These are phyloP conservation scores for Lachancea kluyveri DNA, from an alignment of 805 yeast species.

Conservation along the genomic window DNA sequence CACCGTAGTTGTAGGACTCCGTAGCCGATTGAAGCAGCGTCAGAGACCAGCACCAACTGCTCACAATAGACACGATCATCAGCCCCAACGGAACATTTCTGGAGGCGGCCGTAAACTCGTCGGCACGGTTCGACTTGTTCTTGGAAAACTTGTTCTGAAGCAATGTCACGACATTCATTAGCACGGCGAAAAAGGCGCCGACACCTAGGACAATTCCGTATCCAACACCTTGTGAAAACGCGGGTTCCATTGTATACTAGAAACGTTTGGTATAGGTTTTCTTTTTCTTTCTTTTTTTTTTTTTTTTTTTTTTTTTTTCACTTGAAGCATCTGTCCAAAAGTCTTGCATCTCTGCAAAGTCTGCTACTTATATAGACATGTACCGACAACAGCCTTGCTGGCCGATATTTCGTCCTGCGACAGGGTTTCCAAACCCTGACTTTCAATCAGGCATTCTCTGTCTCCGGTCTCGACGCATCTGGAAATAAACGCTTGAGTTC, in stretches of 20 bases:
- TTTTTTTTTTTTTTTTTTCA: too few relatives aligned
- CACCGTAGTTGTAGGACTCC: slow-evolving; percentile 27
- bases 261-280: too few relatives aligned
- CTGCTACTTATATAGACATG: too few relatives aligned
- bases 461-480: too few relatives aligned
- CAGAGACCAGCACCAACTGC: slow-evolving; percentile 36
- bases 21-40: slow-evolving; percentile 30
- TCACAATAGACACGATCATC: slow-evolving; percentile 38
- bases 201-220: slow-evolving; percentile 32
- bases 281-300: slow-evolving; percentile 1
- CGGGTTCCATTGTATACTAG: slow-evolving; percentile 7
- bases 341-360: too few relatives aligned
- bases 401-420: too few relatives aligned
- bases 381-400: too few relatives aligned
- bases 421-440: too few relatives aligned
- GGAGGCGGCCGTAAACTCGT: slow-evolving; percentile 40
- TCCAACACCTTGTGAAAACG: slow-evolving; percentile 20
- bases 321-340: too few relatives aligned
- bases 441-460: too few relatives aligned
- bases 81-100: slow-evolving; percentile 39
- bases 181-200: slow-evolving; percentile 38
- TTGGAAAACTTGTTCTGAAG: slow-evolving; percentile 32
- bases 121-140: slow-evolving; percentile 26
- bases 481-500: too few relatives aligned
- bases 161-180: slow-evolving; percentile 36